phyloP scores from a whole-genome alignment of 2,329 filamentous ascomycete species.

The Aspergillus fischeri region DNA sequence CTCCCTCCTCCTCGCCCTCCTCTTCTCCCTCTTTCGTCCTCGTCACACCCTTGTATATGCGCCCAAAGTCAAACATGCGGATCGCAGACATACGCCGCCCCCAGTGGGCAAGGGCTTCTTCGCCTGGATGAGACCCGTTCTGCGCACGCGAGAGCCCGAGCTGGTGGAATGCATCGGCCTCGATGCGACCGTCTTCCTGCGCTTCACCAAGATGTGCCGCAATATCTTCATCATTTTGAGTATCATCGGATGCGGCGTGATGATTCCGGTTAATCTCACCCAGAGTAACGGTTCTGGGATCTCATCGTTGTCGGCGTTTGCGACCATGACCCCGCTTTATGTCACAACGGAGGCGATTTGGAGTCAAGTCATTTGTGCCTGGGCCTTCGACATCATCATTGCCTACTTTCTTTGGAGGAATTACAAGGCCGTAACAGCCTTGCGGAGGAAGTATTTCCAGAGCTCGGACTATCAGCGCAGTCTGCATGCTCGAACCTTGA shows the following conservation, averaged over 20 bases:
- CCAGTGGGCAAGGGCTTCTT: slow-evolving; percentile 81
- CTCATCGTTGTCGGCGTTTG: slow-evolving; percentile 29
- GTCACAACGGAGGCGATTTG: slow-evolving; percentile 49
- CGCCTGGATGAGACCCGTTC: slow-evolving; percentile 77
- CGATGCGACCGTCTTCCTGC: slow-evolving; percentile 86
- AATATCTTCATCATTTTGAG: slow-evolving; percentile 77
- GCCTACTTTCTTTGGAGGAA: slow-evolving; percentile 85
- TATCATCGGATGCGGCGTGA: slow-evolving; percentile 67
- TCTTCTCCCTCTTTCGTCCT: slow-evolving; percentile 85
- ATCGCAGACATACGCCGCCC: slow-evolving; percentile 84
- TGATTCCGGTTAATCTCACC: slow-evolving; percentile 74
- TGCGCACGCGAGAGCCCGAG: slow-evolving; percentile 71
- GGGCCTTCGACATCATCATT: slow-evolving; percentile 69
- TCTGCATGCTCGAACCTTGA: slow-evolving; percentile 66
- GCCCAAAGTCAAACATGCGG: slow-evolving; percentile 86
- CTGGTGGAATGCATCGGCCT: slow-evolving; percentile 80
- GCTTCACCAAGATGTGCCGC: slow-evolving; percentile 84
- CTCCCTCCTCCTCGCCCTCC: slow-evolving; percentile 67
- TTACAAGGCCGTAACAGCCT: slow-evolving; percentile 66
- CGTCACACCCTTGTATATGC: slow-evolving; percentile 92
- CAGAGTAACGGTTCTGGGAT: slow-evolving; percentile 39
- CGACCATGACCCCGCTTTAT: slow-evolving; percentile 50
- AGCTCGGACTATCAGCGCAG: slow-evolving; percentile 84
- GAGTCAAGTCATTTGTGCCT: slow-evolving; percentile 57
- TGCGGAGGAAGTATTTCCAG: slow-evolving; percentile 77